Percentiles rank a stretch among this genome's conserved stretches.
Evolutionary conservation across 177 flowering plant genomes (phyloP).

Genomic region (Vitis hybrid): DNA sequence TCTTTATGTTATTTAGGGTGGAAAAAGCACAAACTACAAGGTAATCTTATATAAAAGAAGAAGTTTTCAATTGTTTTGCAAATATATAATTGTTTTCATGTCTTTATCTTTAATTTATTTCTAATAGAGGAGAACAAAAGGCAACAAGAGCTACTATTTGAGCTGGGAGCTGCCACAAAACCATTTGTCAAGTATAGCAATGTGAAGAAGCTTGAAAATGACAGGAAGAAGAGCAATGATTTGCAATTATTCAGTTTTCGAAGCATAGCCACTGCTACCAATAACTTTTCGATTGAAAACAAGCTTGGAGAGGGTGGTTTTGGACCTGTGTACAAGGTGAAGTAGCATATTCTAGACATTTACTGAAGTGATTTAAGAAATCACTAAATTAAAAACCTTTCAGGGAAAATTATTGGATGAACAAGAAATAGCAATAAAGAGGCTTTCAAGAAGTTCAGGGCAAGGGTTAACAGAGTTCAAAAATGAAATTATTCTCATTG

Average conservation of each 20-base stretch:
- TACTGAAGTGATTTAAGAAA: background rate
- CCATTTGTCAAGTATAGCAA: background rate
- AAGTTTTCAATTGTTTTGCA: no score
- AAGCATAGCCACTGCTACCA: slow-evolving; percentile 17
- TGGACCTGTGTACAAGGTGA: slow-evolving; percentile 31
- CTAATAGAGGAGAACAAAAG: background rate
- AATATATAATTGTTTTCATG: no score
- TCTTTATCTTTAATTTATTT: background rate
- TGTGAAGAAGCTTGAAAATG: background rate
- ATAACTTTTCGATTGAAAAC: slow-evolving; percentile 17
- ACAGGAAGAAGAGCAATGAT: slow-evolving; percentile 6
- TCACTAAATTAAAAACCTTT: background rate
- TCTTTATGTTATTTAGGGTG: no score
- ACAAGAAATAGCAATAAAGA: slow-evolving; percentile 23
- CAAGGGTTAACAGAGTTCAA: slow-evolving; percentile 30
- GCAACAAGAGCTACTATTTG: no score
- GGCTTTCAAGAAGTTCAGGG: slow-evolving; percentile 23
- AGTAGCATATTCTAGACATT: no score
- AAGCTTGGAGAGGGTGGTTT: slow-evolving; percentile 34
- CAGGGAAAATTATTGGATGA: slow-evolving; percentile 19
- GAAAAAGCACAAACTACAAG: no score
- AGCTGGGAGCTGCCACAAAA: no score
- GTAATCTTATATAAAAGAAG: no score
- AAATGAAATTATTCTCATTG: slow-evolving; percentile 23
- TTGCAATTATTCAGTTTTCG: slow-evolving; percentile 18